Conservation (phyloP, 2,329 filamentous ascomycete genomes). For the Penicillium hordei region DNA sequence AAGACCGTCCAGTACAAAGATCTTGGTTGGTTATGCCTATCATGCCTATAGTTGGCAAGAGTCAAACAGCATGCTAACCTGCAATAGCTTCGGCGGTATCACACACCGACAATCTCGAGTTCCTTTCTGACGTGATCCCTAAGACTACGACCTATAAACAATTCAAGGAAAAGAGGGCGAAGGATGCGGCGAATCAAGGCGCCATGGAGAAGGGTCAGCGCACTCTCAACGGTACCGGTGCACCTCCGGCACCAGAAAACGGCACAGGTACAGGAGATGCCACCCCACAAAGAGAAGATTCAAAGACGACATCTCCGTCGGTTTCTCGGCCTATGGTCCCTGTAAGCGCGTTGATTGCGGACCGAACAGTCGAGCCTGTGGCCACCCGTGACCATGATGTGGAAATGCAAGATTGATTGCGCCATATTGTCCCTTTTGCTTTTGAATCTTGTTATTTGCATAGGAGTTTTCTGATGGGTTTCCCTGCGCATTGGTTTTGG, state of each 20-base stretch:
- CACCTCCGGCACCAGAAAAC: conserved; percentile 22
- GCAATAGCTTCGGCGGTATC: conserved; percentile 74
- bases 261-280: conserved; percentile 24
- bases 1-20: conserved; percentile 96
- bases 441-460: conserved; percentile 19
- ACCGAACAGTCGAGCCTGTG: conserved; percentile 52
- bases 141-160: conserved; percentile 79
- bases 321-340: conserved; percentile 43
- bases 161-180: conserved; percentile 63
- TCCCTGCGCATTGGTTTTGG: conserved; percentile 8
- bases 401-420: conserved; percentile 50
- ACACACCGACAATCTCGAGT: conserved; percentile 90
- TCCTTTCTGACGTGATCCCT: conserved; percentile 86
- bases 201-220: conserved; percentile 42
- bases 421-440: conserved; percentile 5
- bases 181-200: conserved; percentile 33
- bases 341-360: conserved; percentile 56
- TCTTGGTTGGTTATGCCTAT: conserved; percentile 59
- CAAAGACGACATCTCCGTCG: conserved; percentile 27
- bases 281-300: conserved; percentile 14
- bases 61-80: conserved; percentile 9
- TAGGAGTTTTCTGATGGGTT: conserved; percentile 22
- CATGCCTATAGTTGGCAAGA: background rate
- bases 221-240: conserved; percentile 34
- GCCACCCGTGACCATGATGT: conserved; percentile 53